Evolutionary conservation across 106 monocot species (phyloP).

Genomic region (Alisma plantagoaquatica): DNA sequence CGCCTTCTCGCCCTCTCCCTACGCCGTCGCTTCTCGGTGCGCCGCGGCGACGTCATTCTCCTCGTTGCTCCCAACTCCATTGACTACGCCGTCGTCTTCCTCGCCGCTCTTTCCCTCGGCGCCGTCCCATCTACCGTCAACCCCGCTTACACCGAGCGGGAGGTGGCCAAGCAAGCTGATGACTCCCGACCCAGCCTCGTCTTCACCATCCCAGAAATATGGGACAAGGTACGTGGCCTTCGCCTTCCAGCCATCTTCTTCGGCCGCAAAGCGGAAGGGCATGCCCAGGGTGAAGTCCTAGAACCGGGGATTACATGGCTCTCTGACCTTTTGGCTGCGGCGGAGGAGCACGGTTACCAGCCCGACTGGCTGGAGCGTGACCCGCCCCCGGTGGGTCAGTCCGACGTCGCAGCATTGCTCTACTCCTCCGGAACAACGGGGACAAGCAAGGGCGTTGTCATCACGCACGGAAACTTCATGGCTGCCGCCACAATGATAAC

Average conservation of each 20-base stretch:
- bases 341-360: conserved; percentile 1
- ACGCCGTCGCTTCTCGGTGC: neutral
- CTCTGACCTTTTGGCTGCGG: conserved; percentile 22
- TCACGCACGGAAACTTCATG: conserved; percentile 77
- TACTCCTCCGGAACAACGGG: conserved; percentile 93
- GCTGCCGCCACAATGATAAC: conserved; percentile 31
- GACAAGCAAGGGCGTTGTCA: conserved; percentile 60
- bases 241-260: neutral
- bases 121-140: conserved; percentile 2
- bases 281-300: neutral
- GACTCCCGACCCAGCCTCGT: neutral
- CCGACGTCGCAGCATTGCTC: conserved; percentile 49
- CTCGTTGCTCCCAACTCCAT: conserved; percentile 1
- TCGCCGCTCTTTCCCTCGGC: neutral
- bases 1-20: neutral
- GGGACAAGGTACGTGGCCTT: neutral
- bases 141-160: conserved; percentile 1
- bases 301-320: conserved; percentile 1
- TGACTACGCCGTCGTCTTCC: neutral
- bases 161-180: neutral
- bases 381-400: no score
- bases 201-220: neutral
- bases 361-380: conserved; percentile 10
- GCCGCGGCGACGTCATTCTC: conserved; percentile 1
- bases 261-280: neutral